Conservation (phyloP, 2,329 filamentous ascomycete species). For the Diaporthe sp. region DNA sequence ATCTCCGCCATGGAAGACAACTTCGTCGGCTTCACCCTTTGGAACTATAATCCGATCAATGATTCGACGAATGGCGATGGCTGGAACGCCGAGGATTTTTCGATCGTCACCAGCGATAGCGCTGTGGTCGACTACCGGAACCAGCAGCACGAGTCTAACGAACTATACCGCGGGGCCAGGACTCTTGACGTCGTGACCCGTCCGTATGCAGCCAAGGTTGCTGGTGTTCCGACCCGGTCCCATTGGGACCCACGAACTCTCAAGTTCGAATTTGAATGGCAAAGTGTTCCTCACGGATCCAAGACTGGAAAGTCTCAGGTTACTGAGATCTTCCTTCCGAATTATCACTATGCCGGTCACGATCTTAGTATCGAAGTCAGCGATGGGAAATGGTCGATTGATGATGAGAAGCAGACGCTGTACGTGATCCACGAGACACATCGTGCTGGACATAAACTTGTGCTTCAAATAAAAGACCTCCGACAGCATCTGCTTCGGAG, state of each 20-base stretch:
- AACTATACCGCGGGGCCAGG: conserved; percentile 56
- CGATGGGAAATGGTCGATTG: conserved; percentile 51
- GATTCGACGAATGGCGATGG: conserved; percentile 56
- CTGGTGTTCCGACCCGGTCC: conserved; percentile 53
- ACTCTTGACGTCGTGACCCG: conserved; percentile 57
- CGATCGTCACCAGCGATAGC: conserved; percentile 54
- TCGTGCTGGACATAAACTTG: conserved; percentile 43
- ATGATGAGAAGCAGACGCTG: conserved; percentile 49
- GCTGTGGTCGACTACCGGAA: conserved; percentile 53
- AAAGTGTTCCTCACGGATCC: conserved; percentile 27
- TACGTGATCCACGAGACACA: conserved; percentile 45
- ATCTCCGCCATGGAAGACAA: conserved; percentile 57
- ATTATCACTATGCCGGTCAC: conserved; percentile 54
- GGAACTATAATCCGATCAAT: conserved; percentile 58
- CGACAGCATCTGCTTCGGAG: conserved; percentile 44
- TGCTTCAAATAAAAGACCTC: conserved; percentile 46
- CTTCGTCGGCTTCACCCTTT: conserved; percentile 55
- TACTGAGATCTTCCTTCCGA: conserved; percentile 57
- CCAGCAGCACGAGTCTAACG: conserved; percentile 49
- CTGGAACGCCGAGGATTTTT: conserved; percentile 61
- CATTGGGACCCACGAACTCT: conserved; percentile 53
- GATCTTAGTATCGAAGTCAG: conserved; percentile 47
- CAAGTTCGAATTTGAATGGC: conserved; percentile 54
- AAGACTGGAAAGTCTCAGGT: conserved; percentile 45
- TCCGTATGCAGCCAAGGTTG: conserved; percentile 57